Evolutionary conservation across 148 eudicot species (phyloP), one percentile per base, ranked within the genome.

Genomic region (Linanthus parryae): DNA sequence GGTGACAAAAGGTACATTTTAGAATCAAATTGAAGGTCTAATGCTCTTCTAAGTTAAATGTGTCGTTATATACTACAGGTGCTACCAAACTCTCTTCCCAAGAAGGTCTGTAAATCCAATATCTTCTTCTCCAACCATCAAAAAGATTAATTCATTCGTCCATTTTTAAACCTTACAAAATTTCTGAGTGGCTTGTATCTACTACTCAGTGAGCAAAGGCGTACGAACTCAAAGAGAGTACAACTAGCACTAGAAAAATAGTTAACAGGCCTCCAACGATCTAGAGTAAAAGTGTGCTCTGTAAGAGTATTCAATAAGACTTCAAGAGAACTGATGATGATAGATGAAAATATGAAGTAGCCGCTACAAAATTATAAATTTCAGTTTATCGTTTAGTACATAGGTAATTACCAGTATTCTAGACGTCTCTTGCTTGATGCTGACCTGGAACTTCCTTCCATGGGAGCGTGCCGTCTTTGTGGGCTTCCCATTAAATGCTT

Each of bases 391-490:
- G n/a, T n/a, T n/a, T n/a, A n/a, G n/a, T n/a, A n/a, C n/a, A n/a
- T n/a, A n/a, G n/a, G 48, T 27, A 14, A 42, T 11, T 77, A 73
- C 82, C 82, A 77, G 57, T 77, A 77, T 69, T 30, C 82, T 62
- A 17, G 78, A 73, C 3, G 75, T 73, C 56, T 77, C 82, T 60
- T 73, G 78, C 67, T 59, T 59, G 30, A 77, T 28, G 19, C 74
- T 61, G 59, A 77, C 74, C 34, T 77, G 82, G 56, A 77, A 77
- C 64, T 77, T 77, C 57, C 56, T 69, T 42, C 82, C 82, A 22
- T 77, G 82, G 12, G 82, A 73, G 21, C 82, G 75, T 25, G 82
- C 82, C 11, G 82, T 77, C 41, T 77, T 77, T 2, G 82, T 77
- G 27, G 64, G 67, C 42, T 73, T 77, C 40, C 82, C 82, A 16